These are phyloP conservation scores for Ophiocordyceps camponoti-floridani DNA, from an alignment of 2,329 filamentous ascomycete species.

Conservation along the genomic window DNA sequence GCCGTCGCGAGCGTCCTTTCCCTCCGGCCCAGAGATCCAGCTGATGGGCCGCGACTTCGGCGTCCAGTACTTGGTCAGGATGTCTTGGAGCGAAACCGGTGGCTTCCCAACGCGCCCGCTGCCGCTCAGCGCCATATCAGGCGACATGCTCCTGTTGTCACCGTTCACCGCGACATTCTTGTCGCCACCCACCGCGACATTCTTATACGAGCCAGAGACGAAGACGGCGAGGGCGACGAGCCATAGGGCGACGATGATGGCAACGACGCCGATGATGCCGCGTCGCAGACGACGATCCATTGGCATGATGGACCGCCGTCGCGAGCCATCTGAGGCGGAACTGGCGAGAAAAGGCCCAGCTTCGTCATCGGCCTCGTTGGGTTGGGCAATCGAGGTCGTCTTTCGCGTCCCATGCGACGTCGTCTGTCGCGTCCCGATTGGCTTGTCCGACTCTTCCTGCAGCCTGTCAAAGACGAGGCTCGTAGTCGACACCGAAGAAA, in stretches of 20 bases:
- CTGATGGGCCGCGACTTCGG: slow-evolving; percentile 47
- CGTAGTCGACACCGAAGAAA: slow-evolving; percentile 67
- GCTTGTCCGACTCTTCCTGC: slow-evolving; percentile 31
- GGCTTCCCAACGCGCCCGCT: neutral
- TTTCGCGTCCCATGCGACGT: neutral
- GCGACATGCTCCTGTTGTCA: slow-evolving; percentile 30
- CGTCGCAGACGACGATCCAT: slow-evolving; percentile 50
- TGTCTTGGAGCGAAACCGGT: slow-evolving; percentile 38
- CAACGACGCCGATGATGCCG: slow-evolving; percentile 40
- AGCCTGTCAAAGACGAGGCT: slow-evolving; percentile 69
- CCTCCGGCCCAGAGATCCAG: slow-evolving; percentile 59
- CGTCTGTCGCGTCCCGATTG: slow-evolving; percentile 5
- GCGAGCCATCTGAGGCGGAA: neutral
- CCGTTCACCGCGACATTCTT: neutral
- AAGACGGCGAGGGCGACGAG: slow-evolving; percentile 48
- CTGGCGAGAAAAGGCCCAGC: slow-evolving; percentile 33
- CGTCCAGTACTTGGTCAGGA: slow-evolving; percentile 48
- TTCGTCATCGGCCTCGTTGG: slow-evolving; percentile 13
- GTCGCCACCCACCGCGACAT: neutral
- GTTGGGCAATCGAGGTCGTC: slow-evolving; percentile 13
- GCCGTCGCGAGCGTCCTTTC: slow-evolving; percentile 47
- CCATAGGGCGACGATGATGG: slow-evolving; percentile 50
- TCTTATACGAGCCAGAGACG: slow-evolving; percentile 44
- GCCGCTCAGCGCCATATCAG: slow-evolving; percentile 10
- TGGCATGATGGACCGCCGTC: slow-evolving; percentile 20